These are phyloP conservation scores for Cryptococcus neoformans DNA, from an alignment of 1,284 basidiomycete species.

Conservation along the genomic window DNA sequence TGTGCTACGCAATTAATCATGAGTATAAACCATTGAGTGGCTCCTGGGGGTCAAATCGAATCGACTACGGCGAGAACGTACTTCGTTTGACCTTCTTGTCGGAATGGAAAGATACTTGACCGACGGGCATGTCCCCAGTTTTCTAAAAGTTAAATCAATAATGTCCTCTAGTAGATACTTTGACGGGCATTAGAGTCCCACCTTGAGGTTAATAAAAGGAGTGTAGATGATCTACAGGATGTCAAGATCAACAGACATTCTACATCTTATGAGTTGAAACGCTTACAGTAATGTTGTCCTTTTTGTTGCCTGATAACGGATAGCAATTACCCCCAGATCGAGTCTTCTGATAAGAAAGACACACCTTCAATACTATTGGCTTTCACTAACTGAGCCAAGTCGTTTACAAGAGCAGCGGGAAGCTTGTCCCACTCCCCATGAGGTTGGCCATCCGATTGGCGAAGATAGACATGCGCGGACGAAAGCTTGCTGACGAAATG, in stretches of 20 bases:
- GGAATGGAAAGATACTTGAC: slow-evolving; percentile 89
- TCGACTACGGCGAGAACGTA: slow-evolving; percentile 36
- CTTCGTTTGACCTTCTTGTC: slow-evolving; percentile 83
- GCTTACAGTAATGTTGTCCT: slow-evolving; percentile 72
- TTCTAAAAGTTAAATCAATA: slow-evolving; percentile 57
- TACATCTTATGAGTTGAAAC: not conserved
- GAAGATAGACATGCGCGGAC: slow-evolving; percentile 90
- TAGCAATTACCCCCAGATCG: not conserved
- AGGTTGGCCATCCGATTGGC: slow-evolving; percentile 70
- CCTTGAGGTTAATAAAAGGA: slow-evolving; percentile 83
- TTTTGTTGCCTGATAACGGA: slow-evolving; percentile 75
- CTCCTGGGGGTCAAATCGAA: not conserved
- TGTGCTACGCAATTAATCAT: slow-evolving; percentile 56
- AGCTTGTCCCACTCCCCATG: slow-evolving; percentile 73
- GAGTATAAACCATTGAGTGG: not conserved
- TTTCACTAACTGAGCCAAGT: slow-evolving; percentile 94
- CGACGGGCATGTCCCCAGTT: slow-evolving; percentile 94
- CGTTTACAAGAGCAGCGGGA: slow-evolving; percentile 71
- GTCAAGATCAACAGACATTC: not conserved
- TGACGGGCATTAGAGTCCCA: slow-evolving; percentile 36
- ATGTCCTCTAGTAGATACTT: not conserved
- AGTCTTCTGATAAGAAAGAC: slow-evolving; percentile 14
- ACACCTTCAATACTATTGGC: slow-evolving; percentile 95
- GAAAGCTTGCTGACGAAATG: slow-evolving; percentile 75
- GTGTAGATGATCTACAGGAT: slow-evolving; percentile 74